Percentiles rank a stretch among this genome's conserved stretches.
phyloP scores from a whole-genome alignment of 2,329 filamentous ascomycete genomes.

The Fusarium sp. region DNA sequence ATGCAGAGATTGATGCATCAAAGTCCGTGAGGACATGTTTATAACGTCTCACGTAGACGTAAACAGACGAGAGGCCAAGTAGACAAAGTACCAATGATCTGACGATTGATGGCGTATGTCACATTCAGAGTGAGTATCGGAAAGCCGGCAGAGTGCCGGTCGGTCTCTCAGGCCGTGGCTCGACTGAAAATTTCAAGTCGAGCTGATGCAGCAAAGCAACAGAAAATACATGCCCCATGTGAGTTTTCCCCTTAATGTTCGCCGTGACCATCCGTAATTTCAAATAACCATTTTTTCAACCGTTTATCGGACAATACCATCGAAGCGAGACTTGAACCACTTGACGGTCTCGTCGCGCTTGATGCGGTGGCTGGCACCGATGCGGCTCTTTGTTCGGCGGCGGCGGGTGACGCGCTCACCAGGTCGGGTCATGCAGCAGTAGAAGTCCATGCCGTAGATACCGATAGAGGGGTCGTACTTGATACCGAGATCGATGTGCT shows the following conservation, averaged over 20 bases:
- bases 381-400: slow-evolving; percentile 86
- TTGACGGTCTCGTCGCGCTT: slow-evolving; percentile 94
- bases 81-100: slow-evolving; percentile 41
- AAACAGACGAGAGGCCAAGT: slow-evolving; percentile 43
- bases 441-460: slow-evolving; percentile 99
- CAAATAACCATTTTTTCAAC: slow-evolving; percentile 45
- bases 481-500: slow-evolving; percentile 99
- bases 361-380: slow-evolving; percentile 93
- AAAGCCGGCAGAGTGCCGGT: slow-evolving; percentile 76
- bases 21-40: slow-evolving; percentile 34
- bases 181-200: slow-evolving; percentile 66
- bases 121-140: slow-evolving; percentile 56
- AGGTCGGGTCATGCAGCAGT: slow-evolving; percentile 99
- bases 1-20: slow-evolving; percentile 26
- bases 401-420: slow-evolving; percentile 98
- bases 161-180: slow-evolving; percentile 80
- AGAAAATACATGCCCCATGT: slow-evolving; percentile 57
- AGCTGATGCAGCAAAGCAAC: slow-evolving; percentile 64
- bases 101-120: slow-evolving; percentile 51
- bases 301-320: slow-evolving; percentile 97
- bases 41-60: slow-evolving; percentile 42
- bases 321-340: slow-evolving; percentile 94
- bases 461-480: slow-evolving; percentile 99
- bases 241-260: slow-evolving; percentile 55
- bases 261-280: slow-evolving; percentile 58